phyloP scores from a whole-genome alignment of 495 filamentous ascomycete genomes.

The Aspergillus cavernicola region DNA sequence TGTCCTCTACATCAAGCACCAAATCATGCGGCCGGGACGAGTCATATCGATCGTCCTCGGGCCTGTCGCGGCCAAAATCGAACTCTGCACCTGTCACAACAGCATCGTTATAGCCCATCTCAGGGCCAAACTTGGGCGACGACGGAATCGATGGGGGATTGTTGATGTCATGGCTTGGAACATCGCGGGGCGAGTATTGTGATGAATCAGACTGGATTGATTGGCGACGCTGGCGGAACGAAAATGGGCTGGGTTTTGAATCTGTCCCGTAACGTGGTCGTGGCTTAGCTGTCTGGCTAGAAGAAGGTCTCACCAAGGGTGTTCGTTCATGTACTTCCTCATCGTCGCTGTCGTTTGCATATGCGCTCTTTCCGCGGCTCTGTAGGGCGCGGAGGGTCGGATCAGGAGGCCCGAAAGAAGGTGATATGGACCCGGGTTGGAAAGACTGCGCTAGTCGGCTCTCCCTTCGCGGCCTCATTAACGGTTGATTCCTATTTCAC shows the following conservation, averaged over 20 bases:
- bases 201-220: slow-evolving; percentile 34
- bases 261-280: slow-evolving; percentile 39
- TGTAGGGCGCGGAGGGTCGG: slow-evolving; percentile 29
- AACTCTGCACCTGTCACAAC: slow-evolving; percentile 58
- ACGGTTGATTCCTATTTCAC: slow-evolving; percentile 59
- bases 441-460: slow-evolving; percentile 49
- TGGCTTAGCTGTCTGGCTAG: slow-evolving; percentile 22
- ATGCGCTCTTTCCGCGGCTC: slow-evolving; percentile 20
- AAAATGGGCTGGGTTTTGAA: slow-evolving; percentile 25
- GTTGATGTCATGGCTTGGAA: slow-evolving; percentile 70
- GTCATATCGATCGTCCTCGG: slow-evolving; percentile 33
- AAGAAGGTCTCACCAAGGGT: slow-evolving; percentile 34
- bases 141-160: slow-evolving; percentile 93
- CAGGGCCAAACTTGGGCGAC: slow-evolving; percentile 58
- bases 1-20: slow-evolving; percentile 57
- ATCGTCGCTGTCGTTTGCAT: slow-evolving; percentile 52
- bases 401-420: slow-evolving; percentile 23
- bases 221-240: slow-evolving; percentile 25
- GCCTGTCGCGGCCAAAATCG: slow-evolving; percentile 32
- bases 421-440: slow-evolving; percentile 36
- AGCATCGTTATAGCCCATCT: slow-evolving; percentile 74
- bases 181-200: slow-evolving; percentile 30
- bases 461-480: slow-evolving; percentile 66
- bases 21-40: slow-evolving; percentile 41
- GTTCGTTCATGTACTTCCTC: slow-evolving; percentile 37